These are phyloP conservation scores for Scortechinia acanthostroma DNA, from an alignment of 2,329 filamentous ascomycete species.

Conservation along the genomic window DNA sequence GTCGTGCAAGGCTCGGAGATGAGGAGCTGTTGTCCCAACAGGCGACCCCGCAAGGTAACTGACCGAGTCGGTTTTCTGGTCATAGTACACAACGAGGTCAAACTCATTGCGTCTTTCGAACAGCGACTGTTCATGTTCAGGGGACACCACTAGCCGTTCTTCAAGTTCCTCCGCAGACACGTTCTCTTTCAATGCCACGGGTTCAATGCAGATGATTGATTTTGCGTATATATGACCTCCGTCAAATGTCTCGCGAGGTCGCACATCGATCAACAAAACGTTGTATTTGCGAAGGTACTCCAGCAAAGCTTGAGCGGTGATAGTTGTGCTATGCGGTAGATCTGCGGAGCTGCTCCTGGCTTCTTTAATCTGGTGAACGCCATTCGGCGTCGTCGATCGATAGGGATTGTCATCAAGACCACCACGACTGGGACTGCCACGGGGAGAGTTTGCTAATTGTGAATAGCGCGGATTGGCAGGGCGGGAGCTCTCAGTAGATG, in stretches of 20 bases:
- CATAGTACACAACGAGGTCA: slow-evolving; percentile 62
- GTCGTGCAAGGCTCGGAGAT: slow-evolving; percentile 51
- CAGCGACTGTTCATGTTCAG: slow-evolving; percentile 45
- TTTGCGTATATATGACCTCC: slow-evolving; percentile 54
- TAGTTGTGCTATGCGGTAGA: slow-evolving; percentile 39
- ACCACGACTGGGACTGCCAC: not conserved
- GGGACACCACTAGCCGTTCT: slow-evolving; percentile 37
- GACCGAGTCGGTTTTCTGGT: slow-evolving; percentile 46
- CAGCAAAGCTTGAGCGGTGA: slow-evolving; percentile 43
- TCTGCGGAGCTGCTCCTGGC: slow-evolving; percentile 31
- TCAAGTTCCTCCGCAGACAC: slow-evolving; percentile 14
- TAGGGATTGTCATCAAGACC: not conserved
- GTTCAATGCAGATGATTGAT: slow-evolving; percentile 60
- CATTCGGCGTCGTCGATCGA: slow-evolving; percentile 25
- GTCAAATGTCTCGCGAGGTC: slow-evolving; percentile 51
- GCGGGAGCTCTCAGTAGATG: slow-evolving; percentile 12
- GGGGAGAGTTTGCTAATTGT: not conserved
- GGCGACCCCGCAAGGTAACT: slow-evolving; percentile 32
- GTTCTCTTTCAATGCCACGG: slow-evolving; percentile 47
- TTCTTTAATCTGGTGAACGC: slow-evolving; percentile 23
- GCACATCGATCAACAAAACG: slow-evolving; percentile 57
- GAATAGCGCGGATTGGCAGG: not conserved
- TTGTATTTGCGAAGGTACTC: slow-evolving; percentile 47
- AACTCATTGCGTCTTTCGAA: slow-evolving; percentile 51
- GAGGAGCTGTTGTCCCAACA: slow-evolving; percentile 25